Conservation (phyloP, 2,329 filamentous ascomycete genomes). For the Scedosporium dehoogii region DNA sequence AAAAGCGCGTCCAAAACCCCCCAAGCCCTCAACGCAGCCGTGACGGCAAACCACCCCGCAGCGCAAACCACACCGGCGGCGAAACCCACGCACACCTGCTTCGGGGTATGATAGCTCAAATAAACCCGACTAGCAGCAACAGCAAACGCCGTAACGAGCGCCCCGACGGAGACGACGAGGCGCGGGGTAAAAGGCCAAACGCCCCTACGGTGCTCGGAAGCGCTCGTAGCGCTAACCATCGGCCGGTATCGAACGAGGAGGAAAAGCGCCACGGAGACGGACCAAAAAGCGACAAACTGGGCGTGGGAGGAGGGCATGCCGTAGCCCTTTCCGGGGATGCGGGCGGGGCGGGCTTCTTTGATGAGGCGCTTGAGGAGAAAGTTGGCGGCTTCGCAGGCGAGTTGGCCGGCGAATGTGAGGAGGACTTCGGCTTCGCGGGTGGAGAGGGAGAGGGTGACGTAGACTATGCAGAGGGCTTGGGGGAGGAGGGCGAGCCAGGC, state of each 20-base stretch:
- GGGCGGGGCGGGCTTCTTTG: conserved; percentile 78
- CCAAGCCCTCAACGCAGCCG: conserved; percentile 51
- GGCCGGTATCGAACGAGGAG: conserved; percentile 67
- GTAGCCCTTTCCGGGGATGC: conserved; percentile 85
- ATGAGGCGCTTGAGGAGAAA: conserved; percentile 83
- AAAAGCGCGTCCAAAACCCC: conserved; percentile 67
- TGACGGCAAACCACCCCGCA: conserved; percentile 67
- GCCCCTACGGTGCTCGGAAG: conserved; percentile 19
- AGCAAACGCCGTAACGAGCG: conserved; percentile 49
- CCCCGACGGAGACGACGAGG: conserved; percentile 39
- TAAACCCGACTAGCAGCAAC: conserved; percentile 83
- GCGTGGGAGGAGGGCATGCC: conserved; percentile 95
- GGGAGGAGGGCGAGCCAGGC: conserved; percentile 92
- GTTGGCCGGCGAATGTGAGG: conserved; percentile 85
- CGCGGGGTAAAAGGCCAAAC: conserved; percentile 51
- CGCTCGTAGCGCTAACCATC: too few species aligned
- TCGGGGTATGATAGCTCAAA: conserved; percentile 81
- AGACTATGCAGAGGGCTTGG: conserved; percentile 82
- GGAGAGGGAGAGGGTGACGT: conserved; percentile 82
- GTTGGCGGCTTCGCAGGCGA: conserved; percentile 85
- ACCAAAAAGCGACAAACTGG: conserved; percentile 90
- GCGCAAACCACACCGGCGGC: conserved; percentile 62
- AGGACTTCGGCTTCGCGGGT: conserved; percentile 83
- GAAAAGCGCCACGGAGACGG: conserved; percentile 74
- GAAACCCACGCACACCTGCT: conserved; percentile 76